Evolutionary conservation across 768 basidiomycete genomes (phyloP).

Genomic region (Mycena metata): DNA sequence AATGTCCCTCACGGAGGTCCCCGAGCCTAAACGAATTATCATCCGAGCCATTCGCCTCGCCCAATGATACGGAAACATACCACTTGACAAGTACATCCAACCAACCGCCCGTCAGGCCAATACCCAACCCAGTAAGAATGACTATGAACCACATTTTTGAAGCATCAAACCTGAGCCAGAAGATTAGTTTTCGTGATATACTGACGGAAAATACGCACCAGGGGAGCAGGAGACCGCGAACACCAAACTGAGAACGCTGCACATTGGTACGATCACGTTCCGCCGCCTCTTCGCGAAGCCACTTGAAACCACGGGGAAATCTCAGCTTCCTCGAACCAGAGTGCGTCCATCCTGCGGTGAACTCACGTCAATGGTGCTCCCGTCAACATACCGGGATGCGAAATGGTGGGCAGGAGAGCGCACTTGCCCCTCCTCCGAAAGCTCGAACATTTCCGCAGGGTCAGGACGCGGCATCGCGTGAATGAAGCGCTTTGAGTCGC

Average conservation of each 20-base stretch:
- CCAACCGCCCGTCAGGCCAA: constrained; percentile 79
- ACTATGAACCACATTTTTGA: constrained; percentile 77
- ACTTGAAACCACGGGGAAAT: constrained; percentile 38
- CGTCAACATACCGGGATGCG: constrained; percentile 64
- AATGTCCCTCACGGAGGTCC: constrained; percentile 78
- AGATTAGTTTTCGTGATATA: neutral
- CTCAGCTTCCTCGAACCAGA: too few species aligned
- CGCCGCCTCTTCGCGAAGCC: constrained; percentile 74
- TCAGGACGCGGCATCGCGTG: constrained; percentile 29
- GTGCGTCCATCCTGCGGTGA: too few species aligned
- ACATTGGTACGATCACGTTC: constrained; percentile 70
- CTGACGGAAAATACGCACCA: constrained; percentile 39
- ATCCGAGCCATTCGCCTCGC: neutral
- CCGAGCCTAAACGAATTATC: constrained; percentile 62
- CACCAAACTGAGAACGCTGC: constrained; percentile 64
- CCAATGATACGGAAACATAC: constrained; percentile 51
- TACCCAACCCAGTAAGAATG: constrained; percentile 73
- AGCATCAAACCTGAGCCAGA: constrained; percentile 56
- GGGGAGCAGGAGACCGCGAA: constrained; percentile 68
- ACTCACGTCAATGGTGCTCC: constrained; percentile 67
- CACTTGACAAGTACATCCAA: constrained; percentile 82
- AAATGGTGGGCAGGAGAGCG: constrained; percentile 43
- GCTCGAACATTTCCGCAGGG: constrained; percentile 59
- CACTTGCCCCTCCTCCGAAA: constrained; percentile 60
- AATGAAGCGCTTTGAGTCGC: neutral